These are phyloP conservation scores for Zygoascus bituminiphila DNA, from an alignment of 805 yeast species.

Conservation along the genomic window DNA sequence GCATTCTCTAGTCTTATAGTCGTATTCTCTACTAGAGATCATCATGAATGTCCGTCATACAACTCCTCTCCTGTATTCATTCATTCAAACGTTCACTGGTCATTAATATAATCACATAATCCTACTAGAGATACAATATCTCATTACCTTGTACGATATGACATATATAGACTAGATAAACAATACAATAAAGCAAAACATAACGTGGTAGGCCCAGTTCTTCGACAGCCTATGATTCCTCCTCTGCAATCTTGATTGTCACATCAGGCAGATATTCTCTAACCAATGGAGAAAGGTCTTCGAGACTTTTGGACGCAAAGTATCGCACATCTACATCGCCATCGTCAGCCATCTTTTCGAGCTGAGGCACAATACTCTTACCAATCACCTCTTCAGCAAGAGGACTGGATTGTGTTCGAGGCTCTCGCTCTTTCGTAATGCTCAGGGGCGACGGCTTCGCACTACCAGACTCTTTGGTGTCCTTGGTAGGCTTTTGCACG, in stretches of 20 bases:
- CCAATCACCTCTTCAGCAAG: constrained; percentile 29
- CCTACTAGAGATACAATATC: too few relatives aligned
- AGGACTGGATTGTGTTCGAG: constrained; percentile 3
- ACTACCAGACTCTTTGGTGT: neutral
- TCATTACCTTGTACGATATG: too few relatives aligned
- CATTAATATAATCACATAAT: too few relatives aligned
- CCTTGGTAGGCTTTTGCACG: constrained; percentile 1
- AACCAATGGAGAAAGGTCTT: constrained; percentile 24
- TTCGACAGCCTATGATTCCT: neutral
- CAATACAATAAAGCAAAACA: neutral
- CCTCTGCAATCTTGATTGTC: neutral
- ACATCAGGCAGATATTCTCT: constrained; percentile 4
- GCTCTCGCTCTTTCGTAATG: constrained; percentile 13
- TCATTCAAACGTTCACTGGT: too few relatives aligned
- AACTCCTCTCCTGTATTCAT: too few relatives aligned
- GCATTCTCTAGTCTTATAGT: neutral
- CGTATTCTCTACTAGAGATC: neutral
- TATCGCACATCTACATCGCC: constrained; percentile 83
- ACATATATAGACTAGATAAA: neutral
- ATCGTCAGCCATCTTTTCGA: constrained; percentile 61
- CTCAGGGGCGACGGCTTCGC: neutral
- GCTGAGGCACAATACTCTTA: constrained; percentile 48
- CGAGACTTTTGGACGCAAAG: constrained; percentile 64
- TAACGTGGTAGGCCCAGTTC: neutral
- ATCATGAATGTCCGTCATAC: too few relatives aligned